Evolutionary conservation across 305 asterid species (phyloP), one percentile per base, ranked within the genome.

Genomic region (Fraxinus greggii): DNA sequence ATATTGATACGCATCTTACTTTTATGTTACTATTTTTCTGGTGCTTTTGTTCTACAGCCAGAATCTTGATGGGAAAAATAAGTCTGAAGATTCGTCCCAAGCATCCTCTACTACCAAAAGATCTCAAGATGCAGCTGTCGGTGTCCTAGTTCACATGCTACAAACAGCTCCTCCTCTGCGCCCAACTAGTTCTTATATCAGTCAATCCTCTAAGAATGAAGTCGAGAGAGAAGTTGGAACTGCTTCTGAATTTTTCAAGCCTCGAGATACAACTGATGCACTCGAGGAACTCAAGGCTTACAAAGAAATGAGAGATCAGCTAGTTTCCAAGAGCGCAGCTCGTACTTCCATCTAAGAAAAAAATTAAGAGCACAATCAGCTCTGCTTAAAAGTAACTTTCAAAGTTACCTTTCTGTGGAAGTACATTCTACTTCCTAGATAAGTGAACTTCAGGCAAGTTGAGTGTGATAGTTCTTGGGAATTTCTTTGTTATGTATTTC

Each of bases 141-240:
- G 97, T 24, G 97, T 89, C 38, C 95, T 96, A 17, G 95, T 96
- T 82, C 98, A 94, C 89, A 90, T 96, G 98, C 94, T 96, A 80
- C 89, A 84, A 86, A 89, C 94, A 3, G 99, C 98, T 83, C 98
- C 98, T 79, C 95, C 98, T 67, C 86, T 96, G 79, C 94, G 91
- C 31, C 94, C 89, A 83, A 97, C 93, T 32, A 85, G 90, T 84
- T 87, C 84, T 67, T 87, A 84, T 67, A 81, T 88, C 56, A 83
- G 92, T 42, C 81, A 80, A 26, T 85, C 89, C 79, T 79, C 86
- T 15, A 88, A 88, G 77, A 79, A 82, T 23, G 92, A 85, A 75
- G 75, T 59, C 3, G 92, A 85, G 80, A 91, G 88, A 45, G 92
- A 86, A 67, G 76, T 79, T 48, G 92, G 91, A 75, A 86, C 86